Conservation (phyloP, 805 yeast genomes). For the Candida pini region DNA sequence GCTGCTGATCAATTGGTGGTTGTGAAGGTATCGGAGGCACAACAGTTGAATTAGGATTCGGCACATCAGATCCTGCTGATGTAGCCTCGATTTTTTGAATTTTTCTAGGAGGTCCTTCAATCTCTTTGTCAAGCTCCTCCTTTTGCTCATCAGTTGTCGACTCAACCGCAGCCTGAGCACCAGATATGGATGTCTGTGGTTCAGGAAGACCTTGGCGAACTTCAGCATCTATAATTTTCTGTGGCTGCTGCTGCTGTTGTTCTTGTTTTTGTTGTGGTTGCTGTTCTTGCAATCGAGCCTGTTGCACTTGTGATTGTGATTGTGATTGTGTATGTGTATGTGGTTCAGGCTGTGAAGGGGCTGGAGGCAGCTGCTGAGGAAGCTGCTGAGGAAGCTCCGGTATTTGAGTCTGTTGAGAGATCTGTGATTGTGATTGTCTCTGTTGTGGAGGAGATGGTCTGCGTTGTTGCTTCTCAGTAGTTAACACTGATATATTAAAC, state of each 20-base stretch:
- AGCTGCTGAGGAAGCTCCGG: neutral
- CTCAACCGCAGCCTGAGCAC: neutral
- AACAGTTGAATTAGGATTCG: neutral
- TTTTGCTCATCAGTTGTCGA: constrained; percentile 1
- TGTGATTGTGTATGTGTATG: constrained; percentile 1
- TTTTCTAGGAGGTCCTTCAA: constrained; percentile 1
- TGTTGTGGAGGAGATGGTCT: constrained; percentile 26
- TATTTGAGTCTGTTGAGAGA: constrained; percentile 4
- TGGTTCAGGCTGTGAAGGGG: neutral
- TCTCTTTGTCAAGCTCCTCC: neutral
- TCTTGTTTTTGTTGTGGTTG: neutral
- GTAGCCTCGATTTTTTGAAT: neutral
- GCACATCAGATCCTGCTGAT: neutral
- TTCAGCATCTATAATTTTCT: neutral
- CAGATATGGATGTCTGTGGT: neutral
- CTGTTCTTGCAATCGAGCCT: constrained; percentile 1
- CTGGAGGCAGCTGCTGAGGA: neutral
- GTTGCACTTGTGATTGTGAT: neutral
- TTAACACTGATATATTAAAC: constrained; percentile 31
- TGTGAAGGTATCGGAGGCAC: constrained; percentile 1
- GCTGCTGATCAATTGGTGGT: constrained; percentile 1
- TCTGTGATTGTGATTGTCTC: constrained; percentile 8
- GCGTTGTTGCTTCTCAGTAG: constrained; percentile 28
- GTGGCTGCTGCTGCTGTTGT: constrained; percentile 1
- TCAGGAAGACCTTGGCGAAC: neutral